Evolutionary conservation across 1,139 yeast genomes (phyloP), one percentile per base, ranked within the genome.

Genomic region (Candida pseudocylindracea): DNA sequence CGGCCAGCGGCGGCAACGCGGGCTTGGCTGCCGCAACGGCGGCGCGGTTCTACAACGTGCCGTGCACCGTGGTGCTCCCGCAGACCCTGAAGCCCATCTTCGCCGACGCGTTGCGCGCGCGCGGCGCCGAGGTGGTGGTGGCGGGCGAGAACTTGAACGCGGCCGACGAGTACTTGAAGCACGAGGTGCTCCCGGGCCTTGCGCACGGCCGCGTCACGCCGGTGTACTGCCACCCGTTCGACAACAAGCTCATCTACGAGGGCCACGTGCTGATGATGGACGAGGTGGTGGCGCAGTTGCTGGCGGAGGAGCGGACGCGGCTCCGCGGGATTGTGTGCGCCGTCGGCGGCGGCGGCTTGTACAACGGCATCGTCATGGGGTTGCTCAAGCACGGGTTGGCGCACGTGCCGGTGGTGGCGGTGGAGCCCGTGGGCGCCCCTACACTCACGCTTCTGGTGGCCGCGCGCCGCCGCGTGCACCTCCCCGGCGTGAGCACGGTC

Each of bases 1-100:
- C 60, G n/a, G 54, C 61, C 2, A 52, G 59, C 31, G 64, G 63
- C 7, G 64, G 63, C 7, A 58, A 58, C 39, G 64, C 64, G 10
- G 64, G 63, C 0, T 43, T 58, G 31, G 62, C 63, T 10, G 64
- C 63, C 10, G 64, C 62, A 2, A 57, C 53, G 36, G 49, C 54
- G 35, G 48, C 57, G 2, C 38, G 41, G 24, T 43, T 40, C 36
- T 54, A 45, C 36, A 34, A 39, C 2, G 43, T 55, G 4, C 37
- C 41, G 29, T 57, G 64, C 36, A 56, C 60, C 2, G 63, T 58
- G n/a, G 61, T 55, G 2, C 46, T 58, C 3, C 64, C 64, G 0
- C 35, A 33, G 4, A 39, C 33, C 8, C 42, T 59, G 15, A 52
- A 50, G 35, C 39, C 42, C 2, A 43, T 44, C 15, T 53, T 57